Evolutionary conservation across 768 basidiomycete genomes (phyloP).

Genomic region (Suillus subaureus): DNA sequence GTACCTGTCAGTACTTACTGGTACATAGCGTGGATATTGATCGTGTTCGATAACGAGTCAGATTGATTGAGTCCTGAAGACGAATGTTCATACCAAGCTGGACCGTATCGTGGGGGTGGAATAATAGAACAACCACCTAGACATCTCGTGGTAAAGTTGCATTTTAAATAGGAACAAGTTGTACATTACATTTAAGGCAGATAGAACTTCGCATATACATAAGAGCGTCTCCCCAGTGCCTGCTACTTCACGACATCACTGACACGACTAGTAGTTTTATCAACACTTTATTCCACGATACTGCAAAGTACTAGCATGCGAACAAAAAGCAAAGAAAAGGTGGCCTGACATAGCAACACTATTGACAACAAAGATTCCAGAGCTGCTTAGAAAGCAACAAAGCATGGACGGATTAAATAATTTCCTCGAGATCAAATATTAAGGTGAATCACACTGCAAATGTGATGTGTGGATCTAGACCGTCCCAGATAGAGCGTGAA

Average conservation of each 20-base stretch:
- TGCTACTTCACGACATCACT: background rate
- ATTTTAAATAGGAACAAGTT: background rate
- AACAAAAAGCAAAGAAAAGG: background rate
- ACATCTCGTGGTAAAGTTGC: background rate
- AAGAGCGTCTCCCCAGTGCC: too few relatives aligned
- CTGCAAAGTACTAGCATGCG: background rate
- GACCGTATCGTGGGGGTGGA: background rate
- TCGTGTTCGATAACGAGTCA: background rate
- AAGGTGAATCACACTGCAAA: too few relatives aligned
- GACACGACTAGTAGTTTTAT: background rate
- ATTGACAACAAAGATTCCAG: background rate
- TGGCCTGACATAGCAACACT: background rate
- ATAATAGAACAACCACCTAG: background rate
- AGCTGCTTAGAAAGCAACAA: background rate
- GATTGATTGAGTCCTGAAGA: background rate
- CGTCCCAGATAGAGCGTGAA: background rate
- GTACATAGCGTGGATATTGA: background rate
- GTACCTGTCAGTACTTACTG: background rate
- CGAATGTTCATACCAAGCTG: background rate
- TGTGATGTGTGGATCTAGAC: too few relatives aligned
- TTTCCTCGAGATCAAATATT: background rate
- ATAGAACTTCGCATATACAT: background rate
- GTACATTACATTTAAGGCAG: background rate
- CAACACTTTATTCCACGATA: background rate
- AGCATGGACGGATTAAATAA: background rate